These are phyloP conservation scores for Cnidoscolus chayamansa DNA, from an alignment of 441 rosid species.

Conservation along the genomic window DNA sequence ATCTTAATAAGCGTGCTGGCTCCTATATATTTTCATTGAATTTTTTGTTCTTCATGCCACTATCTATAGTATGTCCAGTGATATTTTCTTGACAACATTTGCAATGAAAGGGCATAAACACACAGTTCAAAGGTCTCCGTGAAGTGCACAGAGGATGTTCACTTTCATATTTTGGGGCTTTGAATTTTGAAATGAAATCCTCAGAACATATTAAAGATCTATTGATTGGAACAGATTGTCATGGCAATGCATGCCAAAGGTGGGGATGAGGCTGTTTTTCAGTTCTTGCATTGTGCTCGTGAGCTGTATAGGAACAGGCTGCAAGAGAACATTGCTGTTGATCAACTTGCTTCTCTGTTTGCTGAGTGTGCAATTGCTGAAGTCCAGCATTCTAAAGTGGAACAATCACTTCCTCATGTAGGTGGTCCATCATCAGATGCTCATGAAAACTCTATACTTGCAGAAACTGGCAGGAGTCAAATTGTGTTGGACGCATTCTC, in stretches of 20 bases:
- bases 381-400: slow-evolving; percentile 52
- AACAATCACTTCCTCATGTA: slow-evolving; percentile 26
- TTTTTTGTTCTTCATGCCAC: not conserved
- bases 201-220: too few relatives aligned
- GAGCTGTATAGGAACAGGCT: slow-evolving; percentile 55
- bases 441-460: slow-evolving; percentile 62
- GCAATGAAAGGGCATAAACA: not conserved
- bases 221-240: slow-evolving; percentile 55
- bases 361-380: slow-evolving; percentile 91
- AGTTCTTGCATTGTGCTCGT: slow-evolving; percentile 66
- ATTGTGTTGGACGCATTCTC: slow-evolving; percentile 79
- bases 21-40: not conserved
- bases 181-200: not conserved
- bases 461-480: slow-evolving; percentile 77
- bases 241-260: slow-evolving; percentile 69
- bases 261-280: slow-evolving; percentile 77
- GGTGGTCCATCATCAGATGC: slow-evolving; percentile 32
- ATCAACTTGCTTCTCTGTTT: slow-evolving; percentile 83
- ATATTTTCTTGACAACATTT: not conserved
- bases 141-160: too few relatives aligned
- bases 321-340: slow-evolving; percentile 55
- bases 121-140: not conserved
- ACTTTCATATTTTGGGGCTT: not conserved
- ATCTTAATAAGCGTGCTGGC: not conserved
- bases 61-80: not conserved